A percentile compares a stretch with the other conserved stretches of the same genome.
Evolutionary conservation across 2,329 filamentous ascomycete species (phyloP).

Genomic region (Byssochlamys sp.): DNA sequence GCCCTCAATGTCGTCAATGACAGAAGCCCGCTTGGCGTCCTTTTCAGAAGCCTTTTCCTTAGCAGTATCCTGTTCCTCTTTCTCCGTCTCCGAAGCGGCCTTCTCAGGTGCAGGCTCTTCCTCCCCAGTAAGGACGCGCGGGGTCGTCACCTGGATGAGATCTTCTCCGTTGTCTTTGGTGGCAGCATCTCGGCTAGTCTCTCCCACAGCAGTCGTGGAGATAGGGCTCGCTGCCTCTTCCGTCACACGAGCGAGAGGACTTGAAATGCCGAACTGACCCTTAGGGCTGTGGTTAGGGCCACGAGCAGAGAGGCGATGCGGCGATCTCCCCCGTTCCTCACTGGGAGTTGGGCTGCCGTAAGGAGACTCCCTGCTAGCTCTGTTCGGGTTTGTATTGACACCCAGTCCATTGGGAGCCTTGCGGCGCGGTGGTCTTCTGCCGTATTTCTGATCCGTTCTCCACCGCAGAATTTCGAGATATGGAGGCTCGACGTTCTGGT

Average conservation of each 20-base stretch:
- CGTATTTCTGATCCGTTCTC: conserved; percentile 92
- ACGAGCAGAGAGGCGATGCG: conserved; percentile 37
- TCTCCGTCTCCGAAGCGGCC: background rate
- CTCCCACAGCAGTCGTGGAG: conserved; percentile 21
- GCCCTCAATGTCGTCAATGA: conserved; percentile 25
- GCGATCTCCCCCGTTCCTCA: conserved; percentile 41
- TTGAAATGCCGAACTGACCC: conserved; percentile 34
- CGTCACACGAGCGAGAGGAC: conserved; percentile 38
- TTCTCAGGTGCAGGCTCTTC: conserved; percentile 7
- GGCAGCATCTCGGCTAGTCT: conserved; percentile 23
- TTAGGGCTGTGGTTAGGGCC: conserved; percentile 36
- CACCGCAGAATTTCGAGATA: conserved; percentile 94
- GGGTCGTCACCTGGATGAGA: conserved; percentile 32
- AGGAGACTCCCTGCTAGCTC: conserved; percentile 45
- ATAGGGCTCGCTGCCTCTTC: conserved; percentile 34
- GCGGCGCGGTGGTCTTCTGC: conserved; percentile 47
- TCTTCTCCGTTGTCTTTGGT: conserved; percentile 25
- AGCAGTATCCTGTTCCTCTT: conserved; percentile 18
- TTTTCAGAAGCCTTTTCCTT: conserved; percentile 23
- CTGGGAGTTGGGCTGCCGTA: conserved; percentile 38
- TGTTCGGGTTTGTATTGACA: conserved; percentile 43
- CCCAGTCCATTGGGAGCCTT: conserved; percentile 41
- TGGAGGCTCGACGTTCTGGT: conserved; percentile 74
- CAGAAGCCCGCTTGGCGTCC: conserved; percentile 18
- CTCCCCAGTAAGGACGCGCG: conserved; percentile 10